A percentile compares a stretch with the other conserved stretches of the same genome.
These are phyloP conservation scores for Coemansia sp. DNA, from an alignment of 192 early-diverging fungal species.

Conservation along the genomic window DNA sequence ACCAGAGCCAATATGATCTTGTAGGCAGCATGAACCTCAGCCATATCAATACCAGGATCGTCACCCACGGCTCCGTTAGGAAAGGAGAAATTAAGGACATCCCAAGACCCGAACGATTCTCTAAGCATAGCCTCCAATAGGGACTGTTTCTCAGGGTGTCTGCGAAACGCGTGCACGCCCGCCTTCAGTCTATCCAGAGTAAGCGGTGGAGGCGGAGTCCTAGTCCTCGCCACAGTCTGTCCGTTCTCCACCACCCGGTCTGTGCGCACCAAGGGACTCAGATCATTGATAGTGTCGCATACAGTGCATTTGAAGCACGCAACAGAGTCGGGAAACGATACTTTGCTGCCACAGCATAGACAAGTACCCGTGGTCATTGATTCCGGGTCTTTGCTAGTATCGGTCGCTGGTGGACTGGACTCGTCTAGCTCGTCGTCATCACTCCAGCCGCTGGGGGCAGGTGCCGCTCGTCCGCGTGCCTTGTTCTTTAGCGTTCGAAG, in stretches of 20 bases:
- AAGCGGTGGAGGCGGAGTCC: constrained; percentile 40
- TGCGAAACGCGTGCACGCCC: constrained; percentile 40
- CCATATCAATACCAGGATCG: constrained; percentile 63
- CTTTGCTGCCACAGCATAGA: constrained; percentile 46
- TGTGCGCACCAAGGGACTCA: constrained; percentile 34
- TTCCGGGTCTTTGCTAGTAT: neutral
- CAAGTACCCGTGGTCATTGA: constrained; percentile 30
- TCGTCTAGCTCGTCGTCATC: constrained; percentile 8
- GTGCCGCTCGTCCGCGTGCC: constrained; percentile 16
- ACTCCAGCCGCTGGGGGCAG: constrained; percentile 3
- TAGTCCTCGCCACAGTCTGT: constrained; percentile 3
- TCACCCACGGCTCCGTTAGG: constrained; percentile 55
- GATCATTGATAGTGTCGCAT: constrained; percentile 85
- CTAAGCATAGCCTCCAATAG: constrained; percentile 55
- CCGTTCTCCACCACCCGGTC: constrained; percentile 26
- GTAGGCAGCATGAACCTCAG: constrained; percentile 68
- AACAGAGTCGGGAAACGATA: constrained; percentile 29
- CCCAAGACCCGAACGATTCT: constrained; percentile 63
- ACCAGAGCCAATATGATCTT: constrained; percentile 61
- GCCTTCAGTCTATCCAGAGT: constrained; percentile 52
- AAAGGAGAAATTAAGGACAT: constrained; percentile 67
- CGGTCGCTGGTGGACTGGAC: neutral
- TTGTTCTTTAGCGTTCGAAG: constrained; percentile 52
- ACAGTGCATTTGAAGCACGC: constrained; percentile 87
- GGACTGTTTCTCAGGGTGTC: constrained; percentile 42